These are phyloP conservation scores for Lumnitzera littorea DNA, from an alignment of 345 rosid species.

Conservation along the genomic window DNA sequence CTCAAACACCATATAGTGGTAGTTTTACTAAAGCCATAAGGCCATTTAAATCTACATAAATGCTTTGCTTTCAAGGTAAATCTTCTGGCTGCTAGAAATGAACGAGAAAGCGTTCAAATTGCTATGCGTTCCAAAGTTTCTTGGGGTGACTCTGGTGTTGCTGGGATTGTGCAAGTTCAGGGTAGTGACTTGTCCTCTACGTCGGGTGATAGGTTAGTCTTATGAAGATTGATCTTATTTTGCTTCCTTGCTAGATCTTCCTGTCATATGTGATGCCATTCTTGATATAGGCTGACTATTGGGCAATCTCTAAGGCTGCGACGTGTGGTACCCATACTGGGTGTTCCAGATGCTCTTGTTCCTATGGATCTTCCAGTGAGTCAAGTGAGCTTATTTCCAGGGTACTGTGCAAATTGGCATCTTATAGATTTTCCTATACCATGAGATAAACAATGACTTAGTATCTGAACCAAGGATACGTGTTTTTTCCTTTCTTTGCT, in stretches of 20 bases:
- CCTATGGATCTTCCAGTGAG: constrained; percentile 75
- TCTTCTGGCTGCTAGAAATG: constrained; percentile 95
- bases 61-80: constrained; percentile 45
- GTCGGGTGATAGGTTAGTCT: constrained; percentile 75
- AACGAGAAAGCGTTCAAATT: constrained; percentile 91
- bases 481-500: no score
- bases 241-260: constrained; percentile 10
- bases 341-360: constrained; percentile 97
- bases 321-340: constrained; percentile 69
- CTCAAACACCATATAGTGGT: no score
- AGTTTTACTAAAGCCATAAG: not conserved
- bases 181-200: constrained; percentile 73
- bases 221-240: constrained; percentile 13
- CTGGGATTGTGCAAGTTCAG: constrained; percentile 83
- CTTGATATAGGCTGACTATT: constrained; percentile 51
- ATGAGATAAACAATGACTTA: no score
- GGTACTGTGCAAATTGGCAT: constrained; percentile 36
- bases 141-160: constrained; percentile 61
- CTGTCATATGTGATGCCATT: constrained; percentile 13
- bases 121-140: constrained; percentile 89
- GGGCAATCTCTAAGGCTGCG: constrained; percentile 70
- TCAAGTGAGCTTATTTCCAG: constrained; percentile 72
- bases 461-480: no score
- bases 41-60: constrained; percentile 13
- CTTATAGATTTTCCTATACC: not conserved